Evolutionary conservation across 805 yeast species (phyloP).

Genomic region (Pichia manshurica): DNA sequence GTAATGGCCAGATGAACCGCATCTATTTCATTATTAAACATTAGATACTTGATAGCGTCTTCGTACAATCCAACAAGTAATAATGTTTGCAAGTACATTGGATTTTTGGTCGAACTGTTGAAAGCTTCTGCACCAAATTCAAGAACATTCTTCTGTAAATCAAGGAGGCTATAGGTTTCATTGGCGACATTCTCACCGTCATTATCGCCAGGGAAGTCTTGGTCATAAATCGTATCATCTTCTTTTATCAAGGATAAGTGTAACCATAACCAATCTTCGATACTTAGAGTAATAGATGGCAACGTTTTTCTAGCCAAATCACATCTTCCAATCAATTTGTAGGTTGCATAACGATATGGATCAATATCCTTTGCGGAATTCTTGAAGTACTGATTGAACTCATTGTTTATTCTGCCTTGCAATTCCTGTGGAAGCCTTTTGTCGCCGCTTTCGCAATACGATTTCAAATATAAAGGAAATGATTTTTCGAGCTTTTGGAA

Average conservation of each 20-base stretch:
- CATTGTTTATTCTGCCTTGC: constrained; percentile 63
- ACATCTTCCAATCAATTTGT: constrained; percentile 90
- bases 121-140: constrained; percentile 72
- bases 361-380: constrained; percentile 60
- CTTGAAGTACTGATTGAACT: constrained; percentile 80
- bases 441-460: constrained; percentile 53
- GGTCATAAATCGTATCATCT: constrained; percentile 26
- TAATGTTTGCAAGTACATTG: constrained; percentile 68
- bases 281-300: constrained; percentile 63
- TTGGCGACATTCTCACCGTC: constrained; percentile 37
- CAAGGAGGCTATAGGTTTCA: constrained; percentile 67
- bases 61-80: constrained; percentile 77
- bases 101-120: constrained; percentile 56
- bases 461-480: constrained; percentile 73
- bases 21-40: constrained; percentile 66
- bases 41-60: constrained; percentile 62
- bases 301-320: constrained; percentile 60
- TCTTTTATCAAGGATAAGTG: constrained; percentile 75
- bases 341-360: constrained; percentile 85
- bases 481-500: constrained; percentile 82
- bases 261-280: constrained; percentile 97
- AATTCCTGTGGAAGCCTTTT: constrained; percentile 59
- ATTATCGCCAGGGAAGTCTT: constrained; percentile 8
- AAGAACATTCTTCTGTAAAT: constrained; percentile 65
- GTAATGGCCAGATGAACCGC: constrained; percentile 87